Conservation (phyloP, 2,329 filamentous ascomycete genomes). For the Ascochyta koolunga region DNA sequence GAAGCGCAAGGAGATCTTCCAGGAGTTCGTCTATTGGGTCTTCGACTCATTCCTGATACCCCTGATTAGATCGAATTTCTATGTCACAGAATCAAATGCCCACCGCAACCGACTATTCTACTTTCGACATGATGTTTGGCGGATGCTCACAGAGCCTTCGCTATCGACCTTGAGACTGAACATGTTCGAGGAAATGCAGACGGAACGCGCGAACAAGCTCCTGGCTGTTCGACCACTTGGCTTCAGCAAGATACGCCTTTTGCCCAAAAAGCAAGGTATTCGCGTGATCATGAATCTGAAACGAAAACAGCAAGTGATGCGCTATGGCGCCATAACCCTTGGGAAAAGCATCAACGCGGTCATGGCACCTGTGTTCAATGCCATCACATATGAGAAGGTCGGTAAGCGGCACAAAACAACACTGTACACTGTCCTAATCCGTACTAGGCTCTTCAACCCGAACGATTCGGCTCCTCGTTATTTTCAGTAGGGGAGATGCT, state of each 20-base stretch:
- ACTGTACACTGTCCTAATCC: constrained; percentile 9
- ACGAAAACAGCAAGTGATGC: constrained; percentile 62
- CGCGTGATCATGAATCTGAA: constrained; percentile 88
- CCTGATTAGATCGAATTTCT: constrained; percentile 84
- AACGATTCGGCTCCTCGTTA: constrained; percentile 75
- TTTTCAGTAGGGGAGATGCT: constrained; percentile 85
- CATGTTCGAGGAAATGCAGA: constrained; percentile 80
- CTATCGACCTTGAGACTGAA: constrained; percentile 68
- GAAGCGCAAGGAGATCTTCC: constrained; percentile 79
- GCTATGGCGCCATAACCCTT: constrained; percentile 61
- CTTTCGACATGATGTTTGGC: constrained; percentile 94
- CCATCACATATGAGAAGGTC: constrained; percentile 80
- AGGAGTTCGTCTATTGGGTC: constrained; percentile 88
- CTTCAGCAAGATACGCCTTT: constrained; percentile 76
- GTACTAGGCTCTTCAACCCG: constrained; percentile 50
- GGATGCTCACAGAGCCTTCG: constrained; percentile 73
- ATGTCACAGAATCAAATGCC: constrained; percentile 86
- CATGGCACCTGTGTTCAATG: constrained; percentile 74
- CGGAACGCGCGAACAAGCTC: constrained; percentile 61
- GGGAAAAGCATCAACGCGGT: constrained; percentile 72
- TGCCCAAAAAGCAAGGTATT: constrained; percentile 79
- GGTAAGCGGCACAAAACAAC: constrained; percentile 1
- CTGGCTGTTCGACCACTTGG: constrained; percentile 71
- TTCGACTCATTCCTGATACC: constrained; percentile 93
- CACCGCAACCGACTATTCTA: constrained; percentile 86